These are phyloP conservation scores for Entrophospora sp. DNA, from an alignment of 192 early-diverging fungal genomes.

Conservation along the genomic window DNA sequence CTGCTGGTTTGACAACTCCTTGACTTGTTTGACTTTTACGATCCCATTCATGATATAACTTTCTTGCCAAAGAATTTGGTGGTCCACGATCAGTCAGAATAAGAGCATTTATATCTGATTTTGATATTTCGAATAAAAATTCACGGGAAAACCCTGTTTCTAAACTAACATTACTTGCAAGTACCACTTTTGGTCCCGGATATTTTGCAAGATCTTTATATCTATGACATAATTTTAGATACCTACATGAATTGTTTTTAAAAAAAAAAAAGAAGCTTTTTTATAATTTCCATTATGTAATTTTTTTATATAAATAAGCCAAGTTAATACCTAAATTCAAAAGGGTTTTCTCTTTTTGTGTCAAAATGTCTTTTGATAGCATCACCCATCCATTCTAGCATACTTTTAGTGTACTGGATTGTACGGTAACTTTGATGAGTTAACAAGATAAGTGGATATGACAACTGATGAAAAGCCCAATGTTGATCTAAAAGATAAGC, in stretches of 20 bases:
- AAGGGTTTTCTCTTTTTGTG: slow-evolving; percentile 67
- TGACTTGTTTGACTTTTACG: too few species aligned
- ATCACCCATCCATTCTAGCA: slow-evolving; percentile 93
- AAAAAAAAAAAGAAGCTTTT: too few species aligned
- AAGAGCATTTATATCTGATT: too few species aligned
- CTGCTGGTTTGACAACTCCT: too few species aligned
- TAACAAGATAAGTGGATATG: slow-evolving; percentile 69
- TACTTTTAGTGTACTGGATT: slow-evolving; percentile 74
- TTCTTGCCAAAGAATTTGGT: too few species aligned
- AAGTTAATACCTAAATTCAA: slow-evolving; percentile 52
- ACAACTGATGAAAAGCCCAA: slow-evolving; percentile 40
- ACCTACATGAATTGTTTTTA: too few species aligned
- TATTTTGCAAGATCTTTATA: too few species aligned
- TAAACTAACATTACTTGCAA: slow-evolving; percentile 69
- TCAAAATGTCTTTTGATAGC: slow-evolving; percentile 65
- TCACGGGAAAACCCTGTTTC: slow-evolving; percentile 73
- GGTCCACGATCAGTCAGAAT: slow-evolving; percentile 71
- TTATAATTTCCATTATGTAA: too few species aligned
- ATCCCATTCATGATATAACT: too few species aligned
- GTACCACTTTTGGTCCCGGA: slow-evolving; percentile 69
- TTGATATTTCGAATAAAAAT: slow-evolving; percentile 62
- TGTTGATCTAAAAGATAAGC: too few species aligned
- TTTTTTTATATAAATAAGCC: too few species aligned
- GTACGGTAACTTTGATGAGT: slow-evolving; percentile 63
- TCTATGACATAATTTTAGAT: too few species aligned